phyloP scores from a whole-genome alignment of 163 green algal genomes.

The Picocystis sp. region DNA sequence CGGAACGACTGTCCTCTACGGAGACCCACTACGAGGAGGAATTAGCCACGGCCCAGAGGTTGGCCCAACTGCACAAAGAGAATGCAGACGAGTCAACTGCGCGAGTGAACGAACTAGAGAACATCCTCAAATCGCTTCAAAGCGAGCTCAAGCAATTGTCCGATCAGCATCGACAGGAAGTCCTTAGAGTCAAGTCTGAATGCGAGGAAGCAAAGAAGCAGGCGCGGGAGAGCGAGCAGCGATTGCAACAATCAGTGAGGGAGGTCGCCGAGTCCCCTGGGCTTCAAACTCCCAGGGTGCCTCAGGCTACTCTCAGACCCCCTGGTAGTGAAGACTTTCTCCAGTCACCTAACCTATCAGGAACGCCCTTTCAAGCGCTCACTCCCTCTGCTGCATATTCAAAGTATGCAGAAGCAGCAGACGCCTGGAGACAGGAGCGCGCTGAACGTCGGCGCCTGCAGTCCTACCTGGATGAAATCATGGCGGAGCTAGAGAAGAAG shows the following conservation, averaged over 20 bases:
- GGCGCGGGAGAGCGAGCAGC: too few relatives aligned
- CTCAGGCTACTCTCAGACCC: too few relatives aligned
- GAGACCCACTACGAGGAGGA: conserved; percentile 22
- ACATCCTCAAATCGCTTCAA: conserved; percentile 33
- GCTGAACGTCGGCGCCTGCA: conserved; percentile 21
- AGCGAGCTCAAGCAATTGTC: conserved; percentile 11
- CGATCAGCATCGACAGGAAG: conserved; percentile 7
- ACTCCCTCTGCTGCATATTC: conserved; percentile 16
- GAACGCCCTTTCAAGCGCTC: background rate
- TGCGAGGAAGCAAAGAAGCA: conserved; percentile 3
- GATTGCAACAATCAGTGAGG: background rate
- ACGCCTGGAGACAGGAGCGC: conserved; percentile 23
- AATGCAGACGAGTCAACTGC: conserved; percentile 24
- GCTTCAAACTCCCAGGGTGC: conserved; percentile 17
- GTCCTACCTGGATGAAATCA: conserved; percentile 33
- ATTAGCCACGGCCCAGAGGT: conserved; percentile 27
- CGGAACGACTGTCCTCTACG: conserved; percentile 10
- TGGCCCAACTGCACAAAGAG: conserved; percentile 37
- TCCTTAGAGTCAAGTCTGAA: conserved; percentile 12
- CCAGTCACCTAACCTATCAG: too few relatives aligned
- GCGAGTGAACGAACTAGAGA: conserved; percentile 33
- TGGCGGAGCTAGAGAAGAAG: conserved; percentile 31
- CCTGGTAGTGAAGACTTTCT: too few relatives aligned
- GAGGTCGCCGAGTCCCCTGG: conserved; percentile 16
- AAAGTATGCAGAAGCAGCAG: conserved; percentile 31